A percentile compares a stretch with the other conserved stretches of the same genome.
phyloP scores from a whole-genome alignment of 148 eudicot species.

The Vaccinium darrowii region DNA sequence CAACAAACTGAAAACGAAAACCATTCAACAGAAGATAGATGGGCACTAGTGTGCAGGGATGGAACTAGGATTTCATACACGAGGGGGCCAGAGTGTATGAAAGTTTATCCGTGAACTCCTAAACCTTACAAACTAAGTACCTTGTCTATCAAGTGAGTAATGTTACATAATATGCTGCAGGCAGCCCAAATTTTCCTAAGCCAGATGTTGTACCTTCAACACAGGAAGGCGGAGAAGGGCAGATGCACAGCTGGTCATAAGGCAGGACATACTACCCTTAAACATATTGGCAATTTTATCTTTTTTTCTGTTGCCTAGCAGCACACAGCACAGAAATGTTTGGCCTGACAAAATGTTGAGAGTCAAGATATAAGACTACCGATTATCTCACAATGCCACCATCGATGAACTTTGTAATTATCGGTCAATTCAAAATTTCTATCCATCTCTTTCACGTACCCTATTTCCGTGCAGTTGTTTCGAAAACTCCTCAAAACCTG shows the following conservation, averaged over 20 bases:
- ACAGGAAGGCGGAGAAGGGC: neutral
- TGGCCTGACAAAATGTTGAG: no score
- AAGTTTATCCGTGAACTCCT: neutral
- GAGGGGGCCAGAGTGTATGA: no score
- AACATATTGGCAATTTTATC: neutral
- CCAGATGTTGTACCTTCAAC: neutral
- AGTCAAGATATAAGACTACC: neutral
- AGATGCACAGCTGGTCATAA: neutral
- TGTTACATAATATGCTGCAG: no score
- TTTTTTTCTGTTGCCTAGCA: neutral
- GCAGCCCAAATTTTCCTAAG: neutral
- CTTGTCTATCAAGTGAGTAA: neutral
- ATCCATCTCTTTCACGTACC: neutral
- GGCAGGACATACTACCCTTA: neutral
- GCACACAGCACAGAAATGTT: neutral
- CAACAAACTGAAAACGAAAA: neutral
- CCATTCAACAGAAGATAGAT: neutral
- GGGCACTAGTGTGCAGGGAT: neutral
- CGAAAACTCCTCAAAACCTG: neutral
- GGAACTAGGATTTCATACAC: no score
- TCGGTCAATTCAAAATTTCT: neutral
- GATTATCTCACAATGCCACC: neutral
- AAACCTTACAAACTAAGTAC: neutral
- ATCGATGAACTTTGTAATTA: neutral
- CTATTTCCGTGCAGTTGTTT: neutral